A percentile compares a stretch with the other conserved stretches of the same genome.
These are phyloP conservation scores for Colletotrichum gigasporum DNA, from an alignment of 2,329 filamentous ascomycete species.

Conservation along the genomic window DNA sequence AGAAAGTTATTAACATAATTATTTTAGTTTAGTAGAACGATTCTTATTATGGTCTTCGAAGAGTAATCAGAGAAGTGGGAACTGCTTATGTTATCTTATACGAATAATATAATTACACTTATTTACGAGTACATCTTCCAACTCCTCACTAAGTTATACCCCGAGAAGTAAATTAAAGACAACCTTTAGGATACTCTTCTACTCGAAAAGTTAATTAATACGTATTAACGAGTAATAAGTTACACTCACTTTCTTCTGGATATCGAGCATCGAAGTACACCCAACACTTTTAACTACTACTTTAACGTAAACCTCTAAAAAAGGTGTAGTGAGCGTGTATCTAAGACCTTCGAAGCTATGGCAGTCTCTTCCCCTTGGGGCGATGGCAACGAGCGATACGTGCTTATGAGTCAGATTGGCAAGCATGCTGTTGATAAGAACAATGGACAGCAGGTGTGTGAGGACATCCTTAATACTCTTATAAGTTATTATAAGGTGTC, in stretches of 20 bases:
- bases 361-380: not conserved
- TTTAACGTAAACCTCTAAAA: slow-evolving; percentile 53
- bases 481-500: slow-evolving; percentile 70
- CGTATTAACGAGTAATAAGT: slow-evolving; percentile 57
- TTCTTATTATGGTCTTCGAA: slow-evolving; percentile 59
- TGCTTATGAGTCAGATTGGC: not conserved
- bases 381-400: not conserved
- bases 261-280: slow-evolving; percentile 57
- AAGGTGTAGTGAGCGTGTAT: not conserved
- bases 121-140: slow-evolving; percentile 62
- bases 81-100: slow-evolving; percentile 54
- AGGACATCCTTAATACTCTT: slow-evolving; percentile 69
- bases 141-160: slow-evolving; percentile 53
- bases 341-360: not conserved
- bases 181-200: slow-evolving; percentile 55
- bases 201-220: slow-evolving; percentile 51
- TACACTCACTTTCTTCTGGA: slow-evolving; percentile 61
- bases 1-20: not conserved
- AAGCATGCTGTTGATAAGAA: not conserved
- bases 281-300: slow-evolving; percentile 61
- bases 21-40: slow-evolving; percentile 44
- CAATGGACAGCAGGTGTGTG: slow-evolving; percentile 40
- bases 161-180: slow-evolving; percentile 51
- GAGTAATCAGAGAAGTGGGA: slow-evolving; percentile 65
- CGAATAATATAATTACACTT: slow-evolving; percentile 58